Base-by-base conservation (phyloP, 2,329 filamentous ascomycete species). In the Talaromyces sp. region DNA sequence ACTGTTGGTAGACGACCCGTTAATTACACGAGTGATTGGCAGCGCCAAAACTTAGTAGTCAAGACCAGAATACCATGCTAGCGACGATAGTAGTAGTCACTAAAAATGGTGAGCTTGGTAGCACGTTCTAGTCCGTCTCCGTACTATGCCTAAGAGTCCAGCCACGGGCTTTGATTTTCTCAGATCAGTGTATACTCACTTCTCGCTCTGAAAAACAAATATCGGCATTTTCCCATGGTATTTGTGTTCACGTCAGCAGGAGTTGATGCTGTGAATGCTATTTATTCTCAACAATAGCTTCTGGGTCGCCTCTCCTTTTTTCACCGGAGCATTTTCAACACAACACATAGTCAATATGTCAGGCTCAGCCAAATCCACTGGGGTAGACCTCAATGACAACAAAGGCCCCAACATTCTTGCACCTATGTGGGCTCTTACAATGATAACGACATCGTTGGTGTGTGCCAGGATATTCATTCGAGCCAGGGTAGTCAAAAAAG, bases 351-450 rank as follows among this genome's bases (percentile, higher is more conserved):
- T 27, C 54, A 60, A 4, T 13, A 61, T 61, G 59, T 61, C 59
- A 29, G 24, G 8, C 29, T 26, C 55, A 55, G 41, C 27, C 19
- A 43, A 19, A n/a, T 19, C 56, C 27, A 32, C 49, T 24, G 54
- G 27, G 13, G 29, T 29, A 19, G 49, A 57, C 38, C 59, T 59
- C 51, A 3, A 46, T 46, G 52, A 65, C 58, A 49, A 73, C 56
- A 73, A 75, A 63, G 72, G 73, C 27, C 69, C 72, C 1, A 55
- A 58, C 26, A 70, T 75, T 29, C 53, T 76, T 41, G 68, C 64
- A 7, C 64, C 68, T 41, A 68, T 69, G 58, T 71, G 69, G 63
- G 59, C 65, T 11, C 65, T 77, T 60, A 70, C 69, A 7, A 59
- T 61, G 6, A 13, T 76, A 21, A 68, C 64, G 21, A 68, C 68